phyloP scores from a whole-genome alignment of 495 filamentous ascomycete genomes.

The Daldinia vernicosa region DNA sequence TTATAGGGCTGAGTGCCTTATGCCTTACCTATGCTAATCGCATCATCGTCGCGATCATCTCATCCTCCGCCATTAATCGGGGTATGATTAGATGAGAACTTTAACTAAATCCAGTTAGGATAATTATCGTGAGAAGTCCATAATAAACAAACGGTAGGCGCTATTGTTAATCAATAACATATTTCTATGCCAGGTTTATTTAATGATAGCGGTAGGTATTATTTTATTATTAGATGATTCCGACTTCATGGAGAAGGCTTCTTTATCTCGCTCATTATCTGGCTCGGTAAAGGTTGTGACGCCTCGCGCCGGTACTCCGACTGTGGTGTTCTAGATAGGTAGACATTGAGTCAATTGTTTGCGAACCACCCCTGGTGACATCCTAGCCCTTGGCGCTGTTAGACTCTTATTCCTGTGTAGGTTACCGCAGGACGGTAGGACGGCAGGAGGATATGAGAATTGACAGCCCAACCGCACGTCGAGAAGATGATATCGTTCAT shows the following conservation, averaged over 20 bases:
- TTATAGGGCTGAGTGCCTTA: slow-evolving; percentile 31
- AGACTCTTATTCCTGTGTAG: slow-evolving; percentile 15
- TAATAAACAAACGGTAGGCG: background rate
- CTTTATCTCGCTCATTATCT: background rate
- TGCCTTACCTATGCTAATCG: too few species aligned
- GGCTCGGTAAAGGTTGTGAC: background rate
- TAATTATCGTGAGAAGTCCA: background rate
- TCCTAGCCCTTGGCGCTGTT: slow-evolving; percentile 3
- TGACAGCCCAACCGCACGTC: slow-evolving; percentile 8
- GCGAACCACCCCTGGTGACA: slow-evolving; percentile 12
- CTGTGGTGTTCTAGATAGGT: background rate
- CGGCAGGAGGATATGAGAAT: slow-evolving; percentile 1
- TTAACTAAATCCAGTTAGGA: background rate
- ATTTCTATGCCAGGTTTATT: background rate
- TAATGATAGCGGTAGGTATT: background rate
- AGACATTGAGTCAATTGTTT: slow-evolving; percentile 18
- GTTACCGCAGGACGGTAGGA: background rate
- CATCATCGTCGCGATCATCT: background rate
- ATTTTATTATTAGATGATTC: background rate
- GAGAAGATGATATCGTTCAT: slow-evolving; percentile 19
- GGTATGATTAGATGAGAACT: slow-evolving; percentile 4
- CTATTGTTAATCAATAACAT: background rate
- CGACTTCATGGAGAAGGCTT: background rate
- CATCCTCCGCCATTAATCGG: background rate
- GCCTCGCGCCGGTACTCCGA: slow-evolving; percentile 17